Evolutionary conservation across 129 eudicot genomes (phyloP), one percentile per base, ranked within the genome.

Genomic region (Flaveria linearis): DNA sequence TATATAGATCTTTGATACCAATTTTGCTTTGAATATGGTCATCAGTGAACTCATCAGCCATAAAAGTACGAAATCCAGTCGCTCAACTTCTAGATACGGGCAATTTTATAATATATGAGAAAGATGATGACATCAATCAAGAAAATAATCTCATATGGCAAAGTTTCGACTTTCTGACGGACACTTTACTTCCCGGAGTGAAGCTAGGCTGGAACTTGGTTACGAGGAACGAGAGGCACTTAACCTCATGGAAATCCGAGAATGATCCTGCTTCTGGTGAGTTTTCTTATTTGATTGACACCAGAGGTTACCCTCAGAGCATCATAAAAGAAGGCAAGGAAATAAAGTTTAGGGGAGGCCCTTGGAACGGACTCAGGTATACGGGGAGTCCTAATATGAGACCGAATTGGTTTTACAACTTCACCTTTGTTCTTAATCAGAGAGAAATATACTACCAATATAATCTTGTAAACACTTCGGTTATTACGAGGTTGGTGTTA

Each of bases 161-260:
- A 52, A 53, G 76, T 25, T 61, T 74, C 7, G 33, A 74, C 7
- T 74, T 53, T 55, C n/a, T 28, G 22, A 53, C 68, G 1, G 56
- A 43, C 22, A 77, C 74, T 77, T 6, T 20, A 22, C 67, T 77
- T 7, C 68, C 74, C 0, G 68, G 68, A 57, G 42, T 77, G 81
- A 67, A 53, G 61, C 13, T 12, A 0, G 75, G 75, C 4, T 7
- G 22, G 63, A 5, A 77, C n/a, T 67, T 50, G 43, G 52, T 68
- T 4, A 77, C 45, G 1, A 55, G 58, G 9, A 23, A 4, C 0
- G 68, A 66, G 11, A 17, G 57, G 13, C 17, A 23, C 51, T 1
- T 33, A 47, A 17, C 57, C 1, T 77, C 81, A 41, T 77, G 81
- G 81, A 77, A 53, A 46, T 50, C 39, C 36, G 14, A 1, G 2